Evolutionary conservation across 805 yeast genomes (phyloP).

Genomic region (Cyberlindnera misumaiensis): DNA sequence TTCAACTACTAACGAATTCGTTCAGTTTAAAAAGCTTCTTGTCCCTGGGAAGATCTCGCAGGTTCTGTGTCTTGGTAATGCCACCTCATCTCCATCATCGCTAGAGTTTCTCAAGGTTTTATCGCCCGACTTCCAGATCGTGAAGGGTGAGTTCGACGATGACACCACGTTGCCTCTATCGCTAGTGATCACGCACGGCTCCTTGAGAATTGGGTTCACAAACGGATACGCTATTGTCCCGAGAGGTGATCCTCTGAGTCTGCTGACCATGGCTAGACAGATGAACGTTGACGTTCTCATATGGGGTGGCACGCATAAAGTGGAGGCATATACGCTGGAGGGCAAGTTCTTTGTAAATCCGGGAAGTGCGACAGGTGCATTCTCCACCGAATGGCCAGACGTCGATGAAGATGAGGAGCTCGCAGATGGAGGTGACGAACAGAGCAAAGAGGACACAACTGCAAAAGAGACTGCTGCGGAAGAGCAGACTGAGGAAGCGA

Average conservation of each 20-base stretch:
- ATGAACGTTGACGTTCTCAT: constrained; percentile 85
- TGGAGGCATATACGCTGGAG: constrained; percentile 88
- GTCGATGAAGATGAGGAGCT: constrained; percentile 34
- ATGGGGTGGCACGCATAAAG: constrained; percentile 91
- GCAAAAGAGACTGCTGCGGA: constrained; percentile 38
- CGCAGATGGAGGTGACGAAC: constrained; percentile 20
- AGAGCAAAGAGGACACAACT: constrained; percentile 20
- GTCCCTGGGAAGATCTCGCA: constrained; percentile 83
- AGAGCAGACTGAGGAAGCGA: constrained; percentile 27
- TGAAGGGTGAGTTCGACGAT: constrained; percentile 78
- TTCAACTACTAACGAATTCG: constrained; percentile 2
- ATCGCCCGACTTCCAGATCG: constrained; percentile 67
- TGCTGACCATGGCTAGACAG: constrained; percentile 78
- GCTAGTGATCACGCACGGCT: constrained; percentile 59
- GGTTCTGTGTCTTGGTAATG: constrained; percentile 81
- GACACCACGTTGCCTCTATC: constrained; percentile 47
- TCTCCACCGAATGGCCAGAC: constrained; percentile 55
- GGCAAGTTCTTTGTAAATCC: constrained; percentile 95
- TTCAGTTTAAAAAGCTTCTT: constrained; percentile 63
- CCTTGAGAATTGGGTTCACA: constrained; percentile 73
- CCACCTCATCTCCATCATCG: constrained; percentile 60
- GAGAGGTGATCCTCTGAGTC: constrained; percentile 76
- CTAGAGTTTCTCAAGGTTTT: constrained; percentile 56
- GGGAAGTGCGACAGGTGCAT: constrained; percentile 95
- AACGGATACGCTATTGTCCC: constrained; percentile 85